Base-by-base conservation (phyloP, 202 grass and related monocot genomes). In the Setaria italica region DNA sequence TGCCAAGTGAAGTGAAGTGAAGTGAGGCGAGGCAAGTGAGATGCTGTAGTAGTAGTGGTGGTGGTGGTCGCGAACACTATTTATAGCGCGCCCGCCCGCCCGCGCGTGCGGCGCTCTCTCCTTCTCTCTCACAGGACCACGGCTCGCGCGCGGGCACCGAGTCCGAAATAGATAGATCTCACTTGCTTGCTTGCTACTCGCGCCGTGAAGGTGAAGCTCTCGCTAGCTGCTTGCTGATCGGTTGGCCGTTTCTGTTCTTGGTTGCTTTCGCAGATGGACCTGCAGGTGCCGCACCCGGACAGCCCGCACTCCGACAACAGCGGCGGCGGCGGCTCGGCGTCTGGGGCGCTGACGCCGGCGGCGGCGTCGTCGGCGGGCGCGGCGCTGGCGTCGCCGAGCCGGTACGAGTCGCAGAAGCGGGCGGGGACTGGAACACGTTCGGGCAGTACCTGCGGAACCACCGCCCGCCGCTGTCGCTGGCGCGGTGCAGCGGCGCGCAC, bases 351-450 rank as follows among this genome's bases (percentile, higher is more conserved):
- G 19, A 4, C 15, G 20, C 5, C 30, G 12, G 32, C 1, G 12
- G 32, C 2, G 37, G 19, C 59, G 43, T 7, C 78, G 74, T 14
- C 77, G n/a, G 65, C 39, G 9, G 48, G 65, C 14, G 10, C 45
- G 9, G 11, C 55, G 12, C 14, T 73, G 46, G 85, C 93, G 3
- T 89, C 91, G 45, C 91, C 92, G 43, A 98, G 93, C 84, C 72
- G 95, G 57, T 98, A 98, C 67, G 95, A 98, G 84, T 95, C 95
- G 39, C 95, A 98, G 85, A 98, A 98, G 81, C 91, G 93, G 2
- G n/a, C n/a, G 91, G 95, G 11, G 95, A 98, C 84, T 98, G 95
- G 95, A 94, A 98, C 89, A 98, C 95, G 70, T 98, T 98, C 67
- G 95, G 95, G 29, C 95, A 95, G 84, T 98, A 98, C 86, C 90